Conservation (phyloP, 768 basidiomycete species). For the Leucocoprinus leucothites region DNA sequence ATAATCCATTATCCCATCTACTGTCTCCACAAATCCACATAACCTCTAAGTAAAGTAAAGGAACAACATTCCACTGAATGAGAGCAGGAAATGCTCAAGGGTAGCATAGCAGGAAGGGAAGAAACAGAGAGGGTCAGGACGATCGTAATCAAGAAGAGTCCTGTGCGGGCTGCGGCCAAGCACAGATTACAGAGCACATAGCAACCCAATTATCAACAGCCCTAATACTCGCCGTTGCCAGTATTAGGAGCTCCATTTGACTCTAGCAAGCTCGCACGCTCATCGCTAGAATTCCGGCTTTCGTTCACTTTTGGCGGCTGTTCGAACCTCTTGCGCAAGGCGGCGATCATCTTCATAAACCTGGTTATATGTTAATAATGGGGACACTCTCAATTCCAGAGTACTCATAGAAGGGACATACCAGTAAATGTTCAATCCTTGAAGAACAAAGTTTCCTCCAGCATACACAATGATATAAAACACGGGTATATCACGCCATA, state of each 20-base stretch:
- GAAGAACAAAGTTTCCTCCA: conserved; percentile 60
- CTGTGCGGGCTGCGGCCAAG: not conserved
- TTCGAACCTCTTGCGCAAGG: conserved; percentile 60
- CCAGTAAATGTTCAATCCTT: conserved; percentile 80
- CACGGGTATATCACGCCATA: conserved; percentile 52
- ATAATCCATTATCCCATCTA: not conserved
- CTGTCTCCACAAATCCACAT: not conserved
- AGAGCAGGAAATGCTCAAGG: not conserved
- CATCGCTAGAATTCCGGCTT: not conserved
- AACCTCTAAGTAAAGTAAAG: too few relatives aligned
- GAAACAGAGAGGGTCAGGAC: not conserved
- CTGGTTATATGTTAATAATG: conserved; percentile 28
- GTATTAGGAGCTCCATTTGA: conserved; percentile 10
- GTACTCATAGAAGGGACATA: conserved; percentile 31
- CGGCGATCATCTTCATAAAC: conserved; percentile 73
- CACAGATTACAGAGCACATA: too few relatives aligned
- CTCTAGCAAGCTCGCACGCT: conserved; percentile 19
- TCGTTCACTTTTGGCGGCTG: conserved; percentile 8
- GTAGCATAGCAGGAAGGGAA: not conserved
- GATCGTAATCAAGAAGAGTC: not conserved
- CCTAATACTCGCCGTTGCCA: not conserved
- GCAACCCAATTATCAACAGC: not conserved
- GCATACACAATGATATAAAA: conserved; percentile 50
- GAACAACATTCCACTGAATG: too few relatives aligned
- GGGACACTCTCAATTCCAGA: not conserved